Percentiles rank a stretch among this genome's conserved stretches.
Evolutionary conservation across 805 yeast genomes (phyloP).

Genomic region (Candida parachauliodes): DNA sequence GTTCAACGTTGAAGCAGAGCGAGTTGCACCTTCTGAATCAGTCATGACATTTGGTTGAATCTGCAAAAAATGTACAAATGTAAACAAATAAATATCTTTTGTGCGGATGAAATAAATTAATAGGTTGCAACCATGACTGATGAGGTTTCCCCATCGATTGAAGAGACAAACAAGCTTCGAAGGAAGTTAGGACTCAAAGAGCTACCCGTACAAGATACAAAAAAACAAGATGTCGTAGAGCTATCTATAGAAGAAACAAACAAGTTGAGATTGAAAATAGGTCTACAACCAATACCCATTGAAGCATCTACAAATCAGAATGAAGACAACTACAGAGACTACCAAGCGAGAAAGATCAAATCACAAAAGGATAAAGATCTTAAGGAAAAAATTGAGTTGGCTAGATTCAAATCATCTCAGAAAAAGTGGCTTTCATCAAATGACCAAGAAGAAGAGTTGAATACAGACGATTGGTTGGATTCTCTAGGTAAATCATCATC

Average conservation of each 20-base stretch:
- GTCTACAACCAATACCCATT: constrained; percentile 46
- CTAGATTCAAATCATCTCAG: constrained; percentile 18
- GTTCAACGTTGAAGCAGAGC: too few species aligned
- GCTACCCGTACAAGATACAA: constrained; percentile 19
- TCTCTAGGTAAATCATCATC: constrained; percentile 17
- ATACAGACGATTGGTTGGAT: constrained; percentile 42
- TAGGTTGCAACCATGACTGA: constrained; percentile 16
- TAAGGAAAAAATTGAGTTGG: constrained; percentile 13
- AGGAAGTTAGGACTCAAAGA: constrained; percentile 36
- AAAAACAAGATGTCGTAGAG: constrained; percentile 16
- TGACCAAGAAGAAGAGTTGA: constrained; percentile 21
- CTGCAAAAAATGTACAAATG: neutral
- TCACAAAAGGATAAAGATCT: constrained; percentile 14
- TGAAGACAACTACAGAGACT: constrained; percentile 14
- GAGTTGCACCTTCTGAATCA: too few species aligned
- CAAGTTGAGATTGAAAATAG: constrained; percentile 46
- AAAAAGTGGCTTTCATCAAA: constrained; percentile 21
- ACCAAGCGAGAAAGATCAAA: constrained; percentile 13
- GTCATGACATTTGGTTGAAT: constrained; percentile 2
- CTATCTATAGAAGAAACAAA: constrained; percentile 55
- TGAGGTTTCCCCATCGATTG: constrained; percentile 30
- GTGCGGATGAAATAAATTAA: too few species aligned
- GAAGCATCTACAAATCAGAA: constrained; percentile 10
- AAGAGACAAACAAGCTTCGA: constrained; percentile 43
- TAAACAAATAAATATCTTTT: constrained; percentile 2